phyloP scores from a whole-genome alignment of 768 basidiomycete species.

The Filobasidium floriforme region DNA sequence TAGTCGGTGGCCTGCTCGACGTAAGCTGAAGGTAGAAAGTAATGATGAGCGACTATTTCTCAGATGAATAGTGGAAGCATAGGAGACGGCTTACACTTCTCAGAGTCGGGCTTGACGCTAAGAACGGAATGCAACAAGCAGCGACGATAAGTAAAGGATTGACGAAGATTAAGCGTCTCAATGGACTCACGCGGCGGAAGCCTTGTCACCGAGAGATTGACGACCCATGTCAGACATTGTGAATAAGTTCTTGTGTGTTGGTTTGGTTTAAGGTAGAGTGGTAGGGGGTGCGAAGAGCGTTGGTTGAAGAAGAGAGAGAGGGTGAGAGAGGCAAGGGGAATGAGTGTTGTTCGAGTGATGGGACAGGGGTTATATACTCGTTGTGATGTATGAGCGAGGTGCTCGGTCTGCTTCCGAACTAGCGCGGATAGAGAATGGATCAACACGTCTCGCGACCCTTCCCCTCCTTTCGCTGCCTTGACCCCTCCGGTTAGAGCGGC shows the following conservation, averaged over 20 bases:
- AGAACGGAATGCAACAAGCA: no score
- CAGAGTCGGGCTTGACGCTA: slow-evolving; percentile 8
- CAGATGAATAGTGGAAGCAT: background rate
- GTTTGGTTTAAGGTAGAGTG: slow-evolving; percentile 3
- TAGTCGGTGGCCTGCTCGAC: slow-evolving; percentile 23
- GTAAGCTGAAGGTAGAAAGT: background rate
- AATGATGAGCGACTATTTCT: background rate
- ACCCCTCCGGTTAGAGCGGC: no score
- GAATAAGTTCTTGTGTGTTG: slow-evolving; percentile 11
- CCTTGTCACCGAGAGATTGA: slow-evolving; percentile 21
- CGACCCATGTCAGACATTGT: slow-evolving; percentile 24
- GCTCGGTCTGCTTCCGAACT: no score
- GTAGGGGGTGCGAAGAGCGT: background rate
- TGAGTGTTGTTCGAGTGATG: background rate
- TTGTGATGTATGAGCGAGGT: background rate
- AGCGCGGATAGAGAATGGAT: no score
- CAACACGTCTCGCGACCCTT: no score
- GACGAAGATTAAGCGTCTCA: no score
- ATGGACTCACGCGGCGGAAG: slow-evolving; percentile 11
- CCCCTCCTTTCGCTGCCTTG: no score
- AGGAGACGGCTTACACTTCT: slow-evolving; percentile 9
- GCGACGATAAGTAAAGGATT: no score
- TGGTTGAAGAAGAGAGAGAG: slow-evolving; percentile 2
- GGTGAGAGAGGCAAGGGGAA: background rate
- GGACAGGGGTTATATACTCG: slow-evolving; percentile 1